phyloP scores from a whole-genome alignment of 2,329 filamentous ascomycete species.

The Mycogone perniciosa region DNA sequence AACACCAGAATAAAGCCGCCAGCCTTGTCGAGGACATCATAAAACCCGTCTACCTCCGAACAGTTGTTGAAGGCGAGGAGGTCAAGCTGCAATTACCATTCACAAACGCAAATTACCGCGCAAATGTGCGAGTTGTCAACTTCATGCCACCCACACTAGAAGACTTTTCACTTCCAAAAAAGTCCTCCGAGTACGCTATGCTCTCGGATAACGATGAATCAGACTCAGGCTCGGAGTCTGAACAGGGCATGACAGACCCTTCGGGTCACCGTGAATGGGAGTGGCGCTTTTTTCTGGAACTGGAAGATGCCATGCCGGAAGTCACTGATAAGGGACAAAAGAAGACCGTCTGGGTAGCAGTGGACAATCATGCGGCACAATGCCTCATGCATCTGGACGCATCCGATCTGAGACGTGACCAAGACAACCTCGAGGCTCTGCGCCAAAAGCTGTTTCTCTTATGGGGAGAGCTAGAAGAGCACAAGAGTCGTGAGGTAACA shows the following conservation, averaged over 20 bases:
- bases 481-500: slow-evolving; percentile 39
- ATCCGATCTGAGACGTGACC: slow-evolving; percentile 49
- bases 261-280: slow-evolving; percentile 51
- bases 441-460: slow-evolving; percentile 67
- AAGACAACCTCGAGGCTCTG: slow-evolving; percentile 43
- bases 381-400: slow-evolving; percentile 44
- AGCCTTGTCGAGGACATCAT: slow-evolving; percentile 36
- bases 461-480: slow-evolving; percentile 82
- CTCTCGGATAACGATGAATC: slow-evolving; percentile 39
- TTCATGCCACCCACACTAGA: slow-evolving; percentile 65
- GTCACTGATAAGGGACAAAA: slow-evolving; percentile 27
- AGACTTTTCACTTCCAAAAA: slow-evolving; percentile 57
- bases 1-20: slow-evolving; percentile 32
- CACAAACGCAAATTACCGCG: slow-evolving; percentile 63
- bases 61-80: slow-evolving; percentile 34
- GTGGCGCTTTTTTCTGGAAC: slow-evolving; percentile 74
- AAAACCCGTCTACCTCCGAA: slow-evolving; percentile 33
- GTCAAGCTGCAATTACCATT: slow-evolving; percentile 56
- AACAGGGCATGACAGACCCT: neutral
- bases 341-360: slow-evolving; percentile 57
- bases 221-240: slow-evolving; percentile 6
- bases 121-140: slow-evolving; percentile 71
- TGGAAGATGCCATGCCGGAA: slow-evolving; percentile 58
- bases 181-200: slow-evolving; percentile 39
- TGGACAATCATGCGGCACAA: slow-evolving; percentile 52